These are phyloP conservation scores for Microbotryum scabiosae DNA, from an alignment of 1,284 basidiomycete genomes.

Conservation along the genomic window DNA sequence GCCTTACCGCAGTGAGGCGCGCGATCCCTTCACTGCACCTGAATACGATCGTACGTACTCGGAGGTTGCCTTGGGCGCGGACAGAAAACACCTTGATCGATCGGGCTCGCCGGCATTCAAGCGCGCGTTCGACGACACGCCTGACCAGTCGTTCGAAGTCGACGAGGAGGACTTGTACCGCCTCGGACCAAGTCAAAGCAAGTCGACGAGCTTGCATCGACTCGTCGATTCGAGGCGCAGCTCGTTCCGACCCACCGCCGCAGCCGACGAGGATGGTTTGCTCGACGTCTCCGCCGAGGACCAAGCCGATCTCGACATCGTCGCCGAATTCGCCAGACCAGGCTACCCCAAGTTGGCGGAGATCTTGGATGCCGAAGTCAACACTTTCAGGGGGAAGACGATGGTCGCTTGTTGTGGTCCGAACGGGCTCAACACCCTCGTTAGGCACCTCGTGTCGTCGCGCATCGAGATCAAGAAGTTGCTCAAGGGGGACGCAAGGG, in stretches of 20 bases:
- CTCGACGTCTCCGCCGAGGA: conserved; percentile 60
- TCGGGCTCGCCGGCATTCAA: not conserved
- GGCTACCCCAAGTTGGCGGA: conserved; percentile 56
- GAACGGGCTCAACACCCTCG: conserved; percentile 28
- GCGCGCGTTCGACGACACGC: not conserved
- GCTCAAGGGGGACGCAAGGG: conserved; percentile 18
- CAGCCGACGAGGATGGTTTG: conserved; percentile 37
- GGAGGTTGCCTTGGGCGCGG: not conserved
- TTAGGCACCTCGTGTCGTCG: conserved; percentile 32
- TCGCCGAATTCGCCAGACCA: conserved; percentile 60
- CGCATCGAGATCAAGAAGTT: conserved; percentile 31
- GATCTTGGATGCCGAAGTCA: conserved; percentile 32
- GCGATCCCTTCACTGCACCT: no score
- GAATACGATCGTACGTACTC: no score
- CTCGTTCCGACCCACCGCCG: conserved; percentile 16
- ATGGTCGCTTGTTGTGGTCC: conserved; percentile 34
- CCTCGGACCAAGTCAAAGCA: no score
- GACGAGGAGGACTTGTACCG: not conserved
- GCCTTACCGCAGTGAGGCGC: no score
- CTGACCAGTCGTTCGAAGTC: not conserved
- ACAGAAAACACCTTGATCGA: not conserved
- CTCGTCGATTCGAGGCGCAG: conserved; percentile 1
- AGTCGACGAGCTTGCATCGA: not conserved
- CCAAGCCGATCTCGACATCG: conserved; percentile 54
- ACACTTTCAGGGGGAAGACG: conserved; percentile 26